Evolutionary conservation across 2,329 filamentous ascomycete species (phyloP).

Genomic region (Apiospora arundinis): DNA sequence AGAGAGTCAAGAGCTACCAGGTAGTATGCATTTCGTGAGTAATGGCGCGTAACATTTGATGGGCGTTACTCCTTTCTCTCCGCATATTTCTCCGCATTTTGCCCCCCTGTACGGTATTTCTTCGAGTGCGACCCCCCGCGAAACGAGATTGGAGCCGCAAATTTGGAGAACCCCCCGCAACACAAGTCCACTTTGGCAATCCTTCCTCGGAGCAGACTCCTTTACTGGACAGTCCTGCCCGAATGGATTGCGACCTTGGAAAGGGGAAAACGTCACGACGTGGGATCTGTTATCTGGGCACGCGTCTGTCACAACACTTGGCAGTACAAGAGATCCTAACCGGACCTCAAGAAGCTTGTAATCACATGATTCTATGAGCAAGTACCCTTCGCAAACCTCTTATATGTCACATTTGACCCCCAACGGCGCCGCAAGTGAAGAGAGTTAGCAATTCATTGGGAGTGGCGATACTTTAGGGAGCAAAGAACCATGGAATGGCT

Average conservation of each 20-base stretch:
- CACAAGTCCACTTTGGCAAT: not conserved
- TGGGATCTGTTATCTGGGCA: conserved; percentile 1
- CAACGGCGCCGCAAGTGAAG: not conserved
- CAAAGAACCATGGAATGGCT: not conserved
- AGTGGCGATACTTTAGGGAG: not conserved
- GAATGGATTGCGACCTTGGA: not conserved
- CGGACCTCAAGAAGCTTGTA: not conserved
- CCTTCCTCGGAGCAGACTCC: not conserved
- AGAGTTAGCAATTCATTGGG: not conserved
- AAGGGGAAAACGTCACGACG: not conserved
- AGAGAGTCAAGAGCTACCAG: not conserved
- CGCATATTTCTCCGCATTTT: conserved; percentile 5
- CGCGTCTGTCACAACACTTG: not conserved
- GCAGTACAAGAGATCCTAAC: not conserved
- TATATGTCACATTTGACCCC: no score
- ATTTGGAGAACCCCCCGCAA: conserved; percentile 5
- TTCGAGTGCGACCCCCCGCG: not conserved
- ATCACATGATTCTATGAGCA: not conserved
- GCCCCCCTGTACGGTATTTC: not conserved
- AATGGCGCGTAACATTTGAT: not conserved
- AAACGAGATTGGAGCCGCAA: not conserved
- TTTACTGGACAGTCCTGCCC: not conserved
- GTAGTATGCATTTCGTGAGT: not conserved
- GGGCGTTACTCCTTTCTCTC: conserved; percentile 9
- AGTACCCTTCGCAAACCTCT: not conserved